Conservation (phyloP, 208 protist genomes). For the Trypanosomatidae sp. region DNA sequence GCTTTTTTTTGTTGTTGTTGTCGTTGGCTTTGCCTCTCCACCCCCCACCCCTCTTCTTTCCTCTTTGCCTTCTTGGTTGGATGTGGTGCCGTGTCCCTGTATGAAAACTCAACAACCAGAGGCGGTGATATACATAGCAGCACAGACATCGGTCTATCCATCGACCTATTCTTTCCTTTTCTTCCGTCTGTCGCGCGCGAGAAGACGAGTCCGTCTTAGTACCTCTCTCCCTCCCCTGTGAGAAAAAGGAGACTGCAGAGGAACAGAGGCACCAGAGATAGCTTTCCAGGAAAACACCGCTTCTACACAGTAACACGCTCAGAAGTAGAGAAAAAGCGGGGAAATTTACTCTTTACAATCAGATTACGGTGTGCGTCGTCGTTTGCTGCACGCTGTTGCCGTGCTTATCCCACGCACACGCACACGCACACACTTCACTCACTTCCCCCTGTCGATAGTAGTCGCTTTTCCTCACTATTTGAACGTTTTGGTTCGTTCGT, state of each 20-base stretch:
- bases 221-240: too few relatives aligned
- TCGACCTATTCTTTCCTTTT: too few relatives aligned
- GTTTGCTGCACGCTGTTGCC: background rate
- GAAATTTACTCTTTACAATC: too few relatives aligned
- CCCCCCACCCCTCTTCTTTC: conserved; percentile 5
- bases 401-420: background rate
- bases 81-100: background rate
- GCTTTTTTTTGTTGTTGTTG: background rate
- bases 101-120: background rate
- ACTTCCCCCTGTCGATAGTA: background rate
- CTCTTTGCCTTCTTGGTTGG: background rate
- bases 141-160: background rate
- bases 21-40: background rate
- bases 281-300: too few relatives aligned
- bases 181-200: too few relatives aligned
- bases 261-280: too few relatives aligned
- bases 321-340: background rate
- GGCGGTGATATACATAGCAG: background rate
- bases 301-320: background rate
- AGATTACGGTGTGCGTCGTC: background rate
- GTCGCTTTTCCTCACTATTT: background rate
- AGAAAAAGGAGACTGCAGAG: too few relatives aligned
- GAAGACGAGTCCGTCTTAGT: too few relatives aligned
- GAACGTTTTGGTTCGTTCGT: background rate
- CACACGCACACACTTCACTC: background rate